Evolutionary conservation across 257 asterid genomes (phyloP).

Genomic region (Striga asiatica): DNA sequence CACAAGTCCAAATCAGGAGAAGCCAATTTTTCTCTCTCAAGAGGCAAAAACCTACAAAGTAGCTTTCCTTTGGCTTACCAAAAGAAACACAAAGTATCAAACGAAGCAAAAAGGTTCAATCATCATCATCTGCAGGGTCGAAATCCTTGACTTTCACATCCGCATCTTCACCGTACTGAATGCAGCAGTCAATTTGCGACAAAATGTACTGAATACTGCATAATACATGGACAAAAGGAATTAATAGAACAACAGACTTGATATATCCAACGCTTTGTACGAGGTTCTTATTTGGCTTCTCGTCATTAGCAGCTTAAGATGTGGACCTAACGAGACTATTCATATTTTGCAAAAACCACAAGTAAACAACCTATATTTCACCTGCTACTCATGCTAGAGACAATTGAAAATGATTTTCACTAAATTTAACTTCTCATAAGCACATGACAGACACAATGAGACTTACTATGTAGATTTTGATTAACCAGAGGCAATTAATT

Average conservation of each 20-base stretch:
- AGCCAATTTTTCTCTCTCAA: neutral
- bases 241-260: conserved; percentile 4
- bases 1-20: neutral
- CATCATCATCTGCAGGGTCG: conserved; percentile 45
- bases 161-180: conserved; percentile 91
- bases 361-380: no score
- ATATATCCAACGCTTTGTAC: neutral
- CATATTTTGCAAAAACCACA: no score
- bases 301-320: neutral
- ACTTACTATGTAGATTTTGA: no score
- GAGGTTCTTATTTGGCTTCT: neutral
- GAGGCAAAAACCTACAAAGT: neutral
- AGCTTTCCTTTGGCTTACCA: neutral
- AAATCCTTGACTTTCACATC: conserved; percentile 89
- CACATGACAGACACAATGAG: no score
- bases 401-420: no score
- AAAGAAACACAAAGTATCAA: neutral
- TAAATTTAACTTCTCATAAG: no score
- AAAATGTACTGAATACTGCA: conserved; percentile 71
- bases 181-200: conserved; percentile 68
- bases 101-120: conserved; percentile 12
- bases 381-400: no score
- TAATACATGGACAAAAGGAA: neutral
- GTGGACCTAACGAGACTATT: neutral
- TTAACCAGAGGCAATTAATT: no score